Conservation (phyloP, 1,284 basidiomycete genomes). For the Schizopora paradoxa region DNA sequence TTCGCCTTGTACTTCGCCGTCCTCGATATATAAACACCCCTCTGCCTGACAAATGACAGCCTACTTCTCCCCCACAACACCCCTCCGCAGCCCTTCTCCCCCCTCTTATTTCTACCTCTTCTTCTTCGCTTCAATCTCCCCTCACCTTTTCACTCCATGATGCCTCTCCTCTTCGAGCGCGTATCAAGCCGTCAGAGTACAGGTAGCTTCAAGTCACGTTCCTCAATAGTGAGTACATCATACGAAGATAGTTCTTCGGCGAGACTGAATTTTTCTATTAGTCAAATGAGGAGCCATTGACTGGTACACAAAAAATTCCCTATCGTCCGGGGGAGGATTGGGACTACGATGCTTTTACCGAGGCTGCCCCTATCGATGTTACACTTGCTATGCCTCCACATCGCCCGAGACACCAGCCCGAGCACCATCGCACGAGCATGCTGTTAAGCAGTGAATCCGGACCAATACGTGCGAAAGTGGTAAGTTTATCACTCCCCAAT, state of each 20-base stretch:
- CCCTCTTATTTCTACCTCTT: background rate
- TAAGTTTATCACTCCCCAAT: constrained; percentile 32
- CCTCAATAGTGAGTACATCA: constrained; percentile 2
- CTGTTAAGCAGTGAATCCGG: constrained; percentile 46
- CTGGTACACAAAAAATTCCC: constrained; percentile 51
- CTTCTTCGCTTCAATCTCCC: background rate
- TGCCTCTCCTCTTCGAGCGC: constrained; percentile 6
- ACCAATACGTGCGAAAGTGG: constrained; percentile 64
- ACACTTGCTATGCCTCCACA: constrained; percentile 69
- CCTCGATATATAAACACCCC: too few relatives aligned
- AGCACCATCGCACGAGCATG: constrained; percentile 65
- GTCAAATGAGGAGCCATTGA: constrained; percentile 12
- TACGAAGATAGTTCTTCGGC: background rate
- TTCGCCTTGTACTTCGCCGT: too few relatives aligned
- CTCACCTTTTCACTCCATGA: background rate
- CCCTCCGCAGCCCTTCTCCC: too few relatives aligned
- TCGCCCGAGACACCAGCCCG: constrained; percentile 63
- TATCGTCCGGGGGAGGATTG: constrained; percentile 49
- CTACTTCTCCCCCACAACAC: too few relatives aligned
- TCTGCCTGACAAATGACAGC: too few relatives aligned
- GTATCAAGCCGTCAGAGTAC: constrained; percentile 2
- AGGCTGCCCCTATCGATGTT: constrained; percentile 49
- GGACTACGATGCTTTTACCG: constrained; percentile 57
- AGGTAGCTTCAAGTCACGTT: background rate
- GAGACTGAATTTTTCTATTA: background rate